These are phyloP conservation scores for Hibiscus trionum DNA, from an alignment of 345 rosid genomes.

Conservation along the genomic window DNA sequence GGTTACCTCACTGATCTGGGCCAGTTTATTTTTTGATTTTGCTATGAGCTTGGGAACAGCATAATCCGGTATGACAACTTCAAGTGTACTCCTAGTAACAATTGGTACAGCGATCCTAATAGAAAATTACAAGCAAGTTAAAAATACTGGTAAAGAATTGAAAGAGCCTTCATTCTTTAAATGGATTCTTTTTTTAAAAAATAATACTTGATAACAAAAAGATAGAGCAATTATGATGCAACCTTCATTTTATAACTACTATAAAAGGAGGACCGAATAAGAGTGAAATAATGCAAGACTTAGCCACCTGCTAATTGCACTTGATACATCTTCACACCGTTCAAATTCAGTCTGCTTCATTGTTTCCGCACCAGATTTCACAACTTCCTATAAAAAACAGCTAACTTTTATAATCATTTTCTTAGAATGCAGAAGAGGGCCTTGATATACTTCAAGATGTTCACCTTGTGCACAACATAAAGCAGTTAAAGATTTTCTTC, in stretches of 20 bases:
- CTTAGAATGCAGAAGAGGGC: slow-evolving; percentile 7
- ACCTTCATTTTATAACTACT: neutral
- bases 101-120: slow-evolving; percentile 64
- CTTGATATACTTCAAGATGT: neutral
- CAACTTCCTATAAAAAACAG: slow-evolving; percentile 50
- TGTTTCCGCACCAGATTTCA: slow-evolving; percentile 36
- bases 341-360: slow-evolving; percentile 54
- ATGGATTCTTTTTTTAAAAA: neutral
- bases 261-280: neutral
- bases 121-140: slow-evolving; percentile 1
- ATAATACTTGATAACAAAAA: neutral
- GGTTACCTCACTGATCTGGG: slow-evolving; percentile 88
- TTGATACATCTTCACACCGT: slow-evolving; percentile 57
- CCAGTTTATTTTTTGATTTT: slow-evolving; percentile 84
- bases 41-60: slow-evolving; percentile 79
- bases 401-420: neutral
- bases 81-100: slow-evolving; percentile 91
- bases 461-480: neutral
- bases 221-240: neutral
- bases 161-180: neutral
- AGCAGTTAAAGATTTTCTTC: neutral
- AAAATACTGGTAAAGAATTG: neutral
- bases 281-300: slow-evolving; percentile 5
- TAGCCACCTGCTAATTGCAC: slow-evolving; percentile 52
- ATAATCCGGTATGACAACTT: slow-evolving; percentile 85